Conservation (phyloP, 2,329 filamentous ascomycete genomes). For the Dactylellina sp. region DNA sequence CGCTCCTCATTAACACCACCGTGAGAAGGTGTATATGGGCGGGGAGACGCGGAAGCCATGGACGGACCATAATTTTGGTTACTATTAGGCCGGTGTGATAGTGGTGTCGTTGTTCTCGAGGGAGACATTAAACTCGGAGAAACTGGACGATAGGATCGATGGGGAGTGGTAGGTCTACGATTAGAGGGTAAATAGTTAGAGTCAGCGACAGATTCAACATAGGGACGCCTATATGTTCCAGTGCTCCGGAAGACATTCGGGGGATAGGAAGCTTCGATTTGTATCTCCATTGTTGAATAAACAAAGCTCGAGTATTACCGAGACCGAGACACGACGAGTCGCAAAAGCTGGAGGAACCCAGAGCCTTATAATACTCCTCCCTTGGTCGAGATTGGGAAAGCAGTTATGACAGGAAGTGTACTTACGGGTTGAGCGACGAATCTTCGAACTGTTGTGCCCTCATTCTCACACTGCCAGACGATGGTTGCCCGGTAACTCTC, state of each 20-base stretch:
- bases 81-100: constrained; percentile 27
- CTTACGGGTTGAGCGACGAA: constrained; percentile 43
- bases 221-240: constrained; percentile 50
- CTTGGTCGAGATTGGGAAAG: neutral
- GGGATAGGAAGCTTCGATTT: constrained; percentile 40
- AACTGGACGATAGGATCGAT: constrained; percentile 45
- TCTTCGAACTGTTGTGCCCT: constrained; percentile 53
- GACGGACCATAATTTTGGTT: constrained; percentile 27
- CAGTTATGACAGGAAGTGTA: neutral
- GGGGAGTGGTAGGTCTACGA: constrained; percentile 41
- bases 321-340: too few species aligned
- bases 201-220: constrained; percentile 57
- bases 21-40: constrained; percentile 71
- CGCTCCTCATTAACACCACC: constrained; percentile 62
- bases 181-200: constrained; percentile 39
- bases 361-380: neutral
- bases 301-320: neutral
- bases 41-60: constrained; percentile 66
- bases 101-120: constrained; percentile 37
- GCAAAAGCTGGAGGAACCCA: neutral
- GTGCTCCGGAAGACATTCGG: constrained; percentile 29
- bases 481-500: constrained; percentile 52
- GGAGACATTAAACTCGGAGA: constrained; percentile 50
- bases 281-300: constrained; percentile 28
- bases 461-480: constrained; percentile 48